Base-by-base conservation (phyloP, 495 filamentous ascomycete genomes). In the Aspergillus indologenus region DNA sequence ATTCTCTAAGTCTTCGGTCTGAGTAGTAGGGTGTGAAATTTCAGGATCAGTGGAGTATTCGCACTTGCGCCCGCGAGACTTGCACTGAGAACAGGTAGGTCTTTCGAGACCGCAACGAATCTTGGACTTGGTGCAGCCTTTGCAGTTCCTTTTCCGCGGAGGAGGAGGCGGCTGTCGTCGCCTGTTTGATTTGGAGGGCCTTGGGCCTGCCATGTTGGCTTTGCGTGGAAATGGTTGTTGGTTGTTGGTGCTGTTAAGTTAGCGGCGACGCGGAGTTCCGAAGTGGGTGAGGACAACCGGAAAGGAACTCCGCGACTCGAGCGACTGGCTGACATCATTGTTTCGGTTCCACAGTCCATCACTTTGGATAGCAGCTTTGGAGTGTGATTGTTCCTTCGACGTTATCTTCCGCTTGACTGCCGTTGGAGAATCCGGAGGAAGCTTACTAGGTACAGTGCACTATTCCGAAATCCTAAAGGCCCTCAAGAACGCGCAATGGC, bases 1-100 rank as follows among this genome's bases (percentile, higher is more conserved):
- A 14, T 14, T 14, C 1, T 42, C 26, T 6, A 23, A 12, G 17
- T 22, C 17, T 17, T 34, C 31, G 20, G 29, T 0, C 1, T 34
- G 54, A 19, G 53, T 23, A 17, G 0, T 31, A 15, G 45, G 29
- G n/a, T 18, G 17, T 31, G 50, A 48, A 21, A 45, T 12, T 7
- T 19, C n/a, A 14, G 26, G 34, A 40, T 26, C 12, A 19, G 60
- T 42, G 49, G 61, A 46, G 54, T 76, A 79, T 50, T 62, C 61
- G 56, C 74, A 79, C 1, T 24, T 21, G 9, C 62, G 60, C 46
- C 63, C 64, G 5, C 69, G 68, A 5, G 55, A 40, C n/a, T 51
- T 42, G 54, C 77, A 80, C 40, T 75, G 69, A 18, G 70, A 64
- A 58, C 75, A 80, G 45, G 23, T 60, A 8, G 75, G 77, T 19